phyloP scores from a whole-genome alignment of 1,139 yeast species.

The Suhomyces bolitotheri region DNA sequence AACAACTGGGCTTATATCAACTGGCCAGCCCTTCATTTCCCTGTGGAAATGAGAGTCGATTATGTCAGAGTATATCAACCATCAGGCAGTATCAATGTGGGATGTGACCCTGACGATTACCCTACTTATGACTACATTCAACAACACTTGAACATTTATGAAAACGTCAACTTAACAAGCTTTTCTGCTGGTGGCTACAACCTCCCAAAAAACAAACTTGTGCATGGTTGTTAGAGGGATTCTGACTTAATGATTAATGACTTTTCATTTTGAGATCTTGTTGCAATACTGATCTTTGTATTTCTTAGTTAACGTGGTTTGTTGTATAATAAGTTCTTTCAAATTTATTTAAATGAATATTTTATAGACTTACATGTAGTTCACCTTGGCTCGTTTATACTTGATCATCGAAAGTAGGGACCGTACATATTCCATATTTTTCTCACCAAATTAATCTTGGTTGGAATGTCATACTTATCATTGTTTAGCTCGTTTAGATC shows the following conservation, averaged over 20 bases:
- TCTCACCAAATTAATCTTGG: constrained; percentile 45
- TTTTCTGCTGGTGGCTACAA: constrained; percentile 70
- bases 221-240: constrained; percentile 12
- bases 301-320: constrained; percentile 4
- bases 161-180: constrained; percentile 59
- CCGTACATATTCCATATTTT: constrained; percentile 61
- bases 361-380: not conserved
- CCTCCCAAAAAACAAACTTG: constrained; percentile 55
- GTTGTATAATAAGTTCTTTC: constrained; percentile 8
- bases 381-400: too few species aligned
- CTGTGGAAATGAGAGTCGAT: constrained; percentile 66
- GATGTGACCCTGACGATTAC: constrained; percentile 74
- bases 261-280: constrained; percentile 7
- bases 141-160: constrained; percentile 61
- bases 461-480: constrained; percentile 25
- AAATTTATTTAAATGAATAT: not conserved
- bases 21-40: constrained; percentile 71
- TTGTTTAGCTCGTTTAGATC: constrained; percentile 57
- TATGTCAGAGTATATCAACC: constrained; percentile 83
- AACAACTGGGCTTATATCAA: constrained; percentile 82
- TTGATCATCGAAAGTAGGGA: constrained; percentile 31
- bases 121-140: constrained; percentile 78
- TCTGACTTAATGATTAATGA: constrained; percentile 9
- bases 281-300: constrained; percentile 6
- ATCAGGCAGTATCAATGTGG: constrained; percentile 44